These are phyloP conservation scores for Colletotrichum coccodes DNA, from an alignment of 2,329 filamentous ascomycete species.

Conservation along the genomic window DNA sequence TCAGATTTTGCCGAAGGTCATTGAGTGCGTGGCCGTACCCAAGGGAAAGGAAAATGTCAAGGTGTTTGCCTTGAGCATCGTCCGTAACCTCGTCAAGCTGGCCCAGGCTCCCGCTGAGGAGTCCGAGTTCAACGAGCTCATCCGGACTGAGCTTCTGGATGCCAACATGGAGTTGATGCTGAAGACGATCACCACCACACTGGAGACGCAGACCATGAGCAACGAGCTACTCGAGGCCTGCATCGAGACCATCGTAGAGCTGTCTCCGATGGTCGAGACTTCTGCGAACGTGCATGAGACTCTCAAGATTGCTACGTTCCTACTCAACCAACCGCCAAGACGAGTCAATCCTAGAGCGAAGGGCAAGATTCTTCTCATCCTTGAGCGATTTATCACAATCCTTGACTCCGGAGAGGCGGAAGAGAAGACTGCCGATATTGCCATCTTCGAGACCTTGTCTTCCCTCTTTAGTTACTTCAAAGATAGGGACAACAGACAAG, in stretches of 20 bases:
- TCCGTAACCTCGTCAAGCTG: slow-evolving; percentile 75
- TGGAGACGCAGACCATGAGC: slow-evolving; percentile 69
- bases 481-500: slow-evolving; percentile 79
- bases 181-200: slow-evolving; percentile 73
- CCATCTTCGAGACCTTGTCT: slow-evolving; percentile 79
- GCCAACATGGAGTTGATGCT: slow-evolving; percentile 70
- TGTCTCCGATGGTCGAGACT: slow-evolving; percentile 76
- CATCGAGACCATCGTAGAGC: slow-evolving; percentile 80
- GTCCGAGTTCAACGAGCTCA: slow-evolving; percentile 64
- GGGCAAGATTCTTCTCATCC: slow-evolving; percentile 79
- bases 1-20: slow-evolving; percentile 75
- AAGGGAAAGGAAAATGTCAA: slow-evolving; percentile 91
- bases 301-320: slow-evolving; percentile 81
- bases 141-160: slow-evolving; percentile 65
- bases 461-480: slow-evolving; percentile 92
- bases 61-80: slow-evolving; percentile 79
- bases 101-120: slow-evolving; percentile 64
- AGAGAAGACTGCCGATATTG: slow-evolving; percentile 37
- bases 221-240: slow-evolving; percentile 83
- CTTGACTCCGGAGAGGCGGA: slow-evolving; percentile 45
- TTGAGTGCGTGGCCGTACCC: slow-evolving; percentile 75
- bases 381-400: slow-evolving; percentile 82
- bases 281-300: slow-evolving; percentile 79
- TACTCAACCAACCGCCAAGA: slow-evolving; percentile 86
- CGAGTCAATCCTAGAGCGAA: slow-evolving; percentile 87